Percentiles rank a stretch among this genome's conserved stretches.
phyloP scores from a whole-genome alignment of 768 basidiomycete species.

The Leccinum subgranulosum region DNA sequence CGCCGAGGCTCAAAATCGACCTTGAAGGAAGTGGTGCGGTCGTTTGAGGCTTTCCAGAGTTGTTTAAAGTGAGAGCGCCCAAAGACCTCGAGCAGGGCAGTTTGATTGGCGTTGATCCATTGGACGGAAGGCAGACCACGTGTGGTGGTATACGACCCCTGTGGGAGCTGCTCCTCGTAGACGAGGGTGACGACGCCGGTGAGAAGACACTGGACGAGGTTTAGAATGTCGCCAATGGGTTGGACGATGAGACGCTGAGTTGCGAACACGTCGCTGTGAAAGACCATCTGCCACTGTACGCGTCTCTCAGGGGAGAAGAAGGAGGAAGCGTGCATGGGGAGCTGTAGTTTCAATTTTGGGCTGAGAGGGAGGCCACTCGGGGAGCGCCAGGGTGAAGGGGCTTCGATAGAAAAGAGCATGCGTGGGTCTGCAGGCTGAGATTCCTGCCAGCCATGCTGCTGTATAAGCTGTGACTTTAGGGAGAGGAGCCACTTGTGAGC shows the following conservation, averaged over 20 bases:
- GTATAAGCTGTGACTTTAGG: slow-evolving; percentile 61
- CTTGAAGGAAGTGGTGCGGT: slow-evolving; percentile 69
- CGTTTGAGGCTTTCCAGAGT: slow-evolving; percentile 68
- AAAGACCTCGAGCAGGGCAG: slow-evolving; percentile 67
- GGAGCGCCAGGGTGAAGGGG: slow-evolving; percentile 75
- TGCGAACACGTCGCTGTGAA: slow-evolving; percentile 74
- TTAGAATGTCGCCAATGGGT: slow-evolving; percentile 67
- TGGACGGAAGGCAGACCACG: slow-evolving; percentile 75
- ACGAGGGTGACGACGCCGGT: slow-evolving; percentile 70
- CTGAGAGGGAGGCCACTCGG: slow-evolving; percentile 72
- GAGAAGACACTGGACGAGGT: slow-evolving; percentile 67
- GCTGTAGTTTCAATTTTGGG: slow-evolving; percentile 66
- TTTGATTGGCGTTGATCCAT: slow-evolving; percentile 72
- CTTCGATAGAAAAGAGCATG: slow-evolving; percentile 78
- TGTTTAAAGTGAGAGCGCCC: slow-evolving; percentile 70
- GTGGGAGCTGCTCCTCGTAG: slow-evolving; percentile 70
- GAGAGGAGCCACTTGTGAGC: slow-evolving; percentile 73
- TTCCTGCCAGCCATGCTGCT: slow-evolving; percentile 69
- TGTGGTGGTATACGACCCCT: slow-evolving; percentile 69
- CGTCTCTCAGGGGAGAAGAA: slow-evolving; percentile 84
- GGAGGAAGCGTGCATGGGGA: slow-evolving; percentile 76
- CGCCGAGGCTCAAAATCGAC: slow-evolving; percentile 56
- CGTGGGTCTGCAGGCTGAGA: slow-evolving; percentile 56
- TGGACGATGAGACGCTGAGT: slow-evolving; percentile 64
- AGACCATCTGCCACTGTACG: slow-evolving; percentile 89